Conservation (phyloP, 2,329 filamentous ascomycete genomes). For the Cladosporium sp. region DNA sequence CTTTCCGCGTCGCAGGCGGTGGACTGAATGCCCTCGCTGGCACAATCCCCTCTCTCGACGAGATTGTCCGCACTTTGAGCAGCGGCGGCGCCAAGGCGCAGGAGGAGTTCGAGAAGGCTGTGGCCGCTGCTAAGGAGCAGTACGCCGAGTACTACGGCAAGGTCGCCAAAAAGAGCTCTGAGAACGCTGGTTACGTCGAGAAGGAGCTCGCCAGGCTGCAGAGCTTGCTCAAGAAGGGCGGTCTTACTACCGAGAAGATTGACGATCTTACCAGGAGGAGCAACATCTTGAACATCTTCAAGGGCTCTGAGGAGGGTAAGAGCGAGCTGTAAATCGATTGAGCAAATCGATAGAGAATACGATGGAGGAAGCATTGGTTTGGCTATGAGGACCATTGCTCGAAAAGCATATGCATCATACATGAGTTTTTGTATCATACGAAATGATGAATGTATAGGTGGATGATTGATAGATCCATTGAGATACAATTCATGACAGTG, state of each 20-base stretch:
- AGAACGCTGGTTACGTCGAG: constrained; percentile 71
- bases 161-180: constrained; percentile 77
- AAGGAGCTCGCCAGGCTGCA: constrained; percentile 83
- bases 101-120: constrained; percentile 68
- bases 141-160: constrained; percentile 93
- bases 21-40: constrained; percentile 74
- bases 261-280: constrained; percentile 82
- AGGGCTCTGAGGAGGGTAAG: constrained; percentile 38
- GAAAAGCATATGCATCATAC: neutral
- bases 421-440: neutral
- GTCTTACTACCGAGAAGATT: constrained; percentile 76
- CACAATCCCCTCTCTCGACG: constrained; percentile 74
- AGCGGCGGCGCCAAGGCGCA: constrained; percentile 61
- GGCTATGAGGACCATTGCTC: neutral
- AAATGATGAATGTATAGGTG: neutral
- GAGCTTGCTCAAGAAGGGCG: constrained; percentile 79
- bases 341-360: too few relatives aligned
- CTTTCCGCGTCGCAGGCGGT: constrained; percentile 77
- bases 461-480: neutral
- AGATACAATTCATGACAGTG: too few relatives aligned
- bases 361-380: neutral
- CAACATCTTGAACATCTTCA: constrained; percentile 82
- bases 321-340: constrained; percentile 28
- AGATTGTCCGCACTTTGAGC: constrained; percentile 67
- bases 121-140: constrained; percentile 65